Evolutionary conservation across 2,329 filamentous ascomycete species (phyloP), one percentile per base, ranked within the genome.

Genomic region (Hypocrella siamensis): DNA sequence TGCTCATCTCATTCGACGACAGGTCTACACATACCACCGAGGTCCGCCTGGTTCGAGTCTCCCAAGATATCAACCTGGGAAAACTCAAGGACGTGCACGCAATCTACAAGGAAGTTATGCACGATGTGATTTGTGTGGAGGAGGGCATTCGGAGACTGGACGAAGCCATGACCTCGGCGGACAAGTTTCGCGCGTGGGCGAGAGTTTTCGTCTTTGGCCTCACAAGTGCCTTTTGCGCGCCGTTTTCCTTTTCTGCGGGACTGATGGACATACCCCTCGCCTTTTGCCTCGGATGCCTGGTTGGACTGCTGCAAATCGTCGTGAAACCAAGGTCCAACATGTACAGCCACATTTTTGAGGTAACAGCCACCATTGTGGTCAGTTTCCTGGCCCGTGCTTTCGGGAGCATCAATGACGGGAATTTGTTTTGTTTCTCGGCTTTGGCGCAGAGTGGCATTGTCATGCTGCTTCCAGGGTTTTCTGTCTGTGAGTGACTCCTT

Each of bases 1-100:
- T 93, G 85, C 79, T 93, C 35, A 75, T 93, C 42, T 88, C 83
- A 0, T 93, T 93, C 45, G 84, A 81, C 46, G 80, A 86, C 42
- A 55, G 49, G 31, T 57, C 65, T 0, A 75, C 72, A 0, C 74
- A 77, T 39, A 79, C 75, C 1, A 74, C 71, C 12, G 73, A 78
- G 43, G 71, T 79, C 36, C 70, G 74, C 39, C 68, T 79, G 18
- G 72, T 79, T 5, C 63, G 72, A 10, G 61, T 63, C 1, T 49
- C 49, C 1, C 70, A 75, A 40, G 69, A 67, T 4, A 60, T 76
- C 22, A 68, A 76, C 44, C 57, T 77, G 1, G 70, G 70, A 17
- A 74, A 70, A 45, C 58, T 77, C 14, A 61, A 70, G 38, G 71
- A 75, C 34, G 61, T 67, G 2, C 70, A 76, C 38, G 60, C 67